These are phyloP conservation scores for Tolypocladium inflatum DNA, from an alignment of 2,329 filamentous ascomycete species.

Conservation along the genomic window DNA sequence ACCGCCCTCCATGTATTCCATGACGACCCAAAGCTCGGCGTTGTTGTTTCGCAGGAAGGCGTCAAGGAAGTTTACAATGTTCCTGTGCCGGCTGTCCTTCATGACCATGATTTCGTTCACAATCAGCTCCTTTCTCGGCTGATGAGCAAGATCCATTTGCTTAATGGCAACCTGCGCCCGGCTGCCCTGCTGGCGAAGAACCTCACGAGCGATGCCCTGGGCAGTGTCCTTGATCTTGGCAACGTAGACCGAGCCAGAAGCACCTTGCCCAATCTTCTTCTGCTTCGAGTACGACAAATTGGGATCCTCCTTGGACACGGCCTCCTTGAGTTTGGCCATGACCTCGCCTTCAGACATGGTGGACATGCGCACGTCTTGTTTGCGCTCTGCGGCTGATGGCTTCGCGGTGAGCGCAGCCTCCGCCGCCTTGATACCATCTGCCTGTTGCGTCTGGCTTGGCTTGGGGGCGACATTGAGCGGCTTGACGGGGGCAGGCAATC, in stretches of 20 bases:
- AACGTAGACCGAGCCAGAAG: constrained; percentile 95
- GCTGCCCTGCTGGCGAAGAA: constrained; percentile 69
- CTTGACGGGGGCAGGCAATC: constrained; percentile 59
- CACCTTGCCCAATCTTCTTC: constrained; percentile 98
- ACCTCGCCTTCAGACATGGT: constrained; percentile 96
- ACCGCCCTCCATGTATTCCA: constrained; percentile 99
- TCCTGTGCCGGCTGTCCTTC: constrained; percentile 97
- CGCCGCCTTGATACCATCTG: constrained; percentile 74
- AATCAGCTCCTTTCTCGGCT: constrained; percentile 94
- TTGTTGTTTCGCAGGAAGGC: constrained; percentile 93
- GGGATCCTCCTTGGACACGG: constrained; percentile 91
- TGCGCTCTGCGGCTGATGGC: constrained; percentile 58
- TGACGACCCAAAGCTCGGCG: constrained; percentile 96
- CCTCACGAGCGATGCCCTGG: constrained; percentile 71
- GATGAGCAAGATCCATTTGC: constrained; percentile 97
- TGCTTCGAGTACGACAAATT: constrained; percentile 96
- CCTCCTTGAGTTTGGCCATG: constrained; percentile 89
- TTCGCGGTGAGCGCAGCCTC: constrained; percentile 85
- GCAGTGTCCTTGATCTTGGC: constrained; percentile 88
- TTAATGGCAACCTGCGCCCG: constrained; percentile 95
- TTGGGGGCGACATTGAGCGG: constrained; percentile 71
- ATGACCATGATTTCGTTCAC: constrained; percentile 99
- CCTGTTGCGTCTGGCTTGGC: constrained; percentile 35
- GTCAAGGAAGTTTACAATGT: constrained; percentile 98
- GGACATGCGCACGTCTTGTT: constrained; percentile 95